These are phyloP conservation scores for Jaminaea rosea DNA, from an alignment of 1,284 basidiomycete species.

Conservation along the genomic window DNA sequence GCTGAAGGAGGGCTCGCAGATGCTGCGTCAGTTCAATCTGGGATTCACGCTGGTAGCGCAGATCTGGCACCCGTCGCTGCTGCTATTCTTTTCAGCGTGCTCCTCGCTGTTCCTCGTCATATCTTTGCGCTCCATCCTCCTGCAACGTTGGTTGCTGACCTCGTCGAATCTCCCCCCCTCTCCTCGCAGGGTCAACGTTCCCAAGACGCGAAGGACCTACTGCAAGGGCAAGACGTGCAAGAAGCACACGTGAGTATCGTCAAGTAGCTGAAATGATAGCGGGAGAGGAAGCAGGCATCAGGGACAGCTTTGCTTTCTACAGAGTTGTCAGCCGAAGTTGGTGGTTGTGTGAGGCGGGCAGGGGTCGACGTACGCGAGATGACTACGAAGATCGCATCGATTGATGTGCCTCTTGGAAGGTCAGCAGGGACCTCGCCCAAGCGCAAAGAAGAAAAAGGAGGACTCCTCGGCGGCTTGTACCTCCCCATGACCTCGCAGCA, in stretches of 20 bases:
- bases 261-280: not conserved
- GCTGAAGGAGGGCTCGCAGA: not conserved
- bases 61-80: not conserved
- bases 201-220: constrained; percentile 57
- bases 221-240: constrained; percentile 98
- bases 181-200: constrained; percentile 44
- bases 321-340: no score
- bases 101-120: not conserved
- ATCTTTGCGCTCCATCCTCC: not conserved
- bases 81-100: not conserved
- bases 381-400: no score
- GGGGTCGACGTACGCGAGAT: no score
- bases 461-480: no score
- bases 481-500: no score
- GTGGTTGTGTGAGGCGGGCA: no score
- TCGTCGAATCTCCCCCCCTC: not conserved
- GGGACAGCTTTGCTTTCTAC: no score
- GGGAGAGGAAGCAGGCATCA: no score
- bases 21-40: not conserved
- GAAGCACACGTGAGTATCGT: constrained; percentile 79
- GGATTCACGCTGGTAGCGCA: not conserved
- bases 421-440: no score
- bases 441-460: no score
- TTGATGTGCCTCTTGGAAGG: no score
- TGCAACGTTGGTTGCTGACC: not conserved